Evolutionary conservation across 2,329 filamentous ascomycete genomes (phyloP).

Genomic region (Aspergillus pseudoviridinutans): DNA sequence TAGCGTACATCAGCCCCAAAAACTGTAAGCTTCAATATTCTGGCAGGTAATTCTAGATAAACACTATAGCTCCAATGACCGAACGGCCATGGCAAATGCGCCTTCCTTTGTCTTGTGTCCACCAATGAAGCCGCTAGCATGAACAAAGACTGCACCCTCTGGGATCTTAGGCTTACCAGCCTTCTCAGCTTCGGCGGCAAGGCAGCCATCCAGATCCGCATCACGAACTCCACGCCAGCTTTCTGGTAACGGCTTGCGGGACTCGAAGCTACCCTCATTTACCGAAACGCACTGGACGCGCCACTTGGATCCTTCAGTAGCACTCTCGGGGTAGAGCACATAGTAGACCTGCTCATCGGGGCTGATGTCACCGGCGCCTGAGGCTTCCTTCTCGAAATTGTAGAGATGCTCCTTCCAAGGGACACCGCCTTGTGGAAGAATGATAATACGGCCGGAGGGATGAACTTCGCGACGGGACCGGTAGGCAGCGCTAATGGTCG

Average conservation of each 20-base stretch:
- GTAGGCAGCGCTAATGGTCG: conserved; percentile 74
- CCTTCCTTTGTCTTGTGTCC: conserved; percentile 91
- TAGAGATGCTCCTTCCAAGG: conserved; percentile 98
- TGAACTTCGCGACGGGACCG: conserved; percentile 64
- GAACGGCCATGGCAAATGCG: conserved; percentile 72
- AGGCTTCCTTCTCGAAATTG: conserved; percentile 65
- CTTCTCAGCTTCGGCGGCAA: conserved; percentile 38
- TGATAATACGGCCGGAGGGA: conserved; percentile 71
- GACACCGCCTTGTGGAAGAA: conserved; percentile 70
- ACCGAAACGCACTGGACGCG: conserved; percentile 88
- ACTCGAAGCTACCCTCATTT: conserved; percentile 80
- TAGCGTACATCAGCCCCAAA: neutral
- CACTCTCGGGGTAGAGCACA: conserved; percentile 85
- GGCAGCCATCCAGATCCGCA: conserved; percentile 67
- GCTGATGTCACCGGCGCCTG: conserved; percentile 31
- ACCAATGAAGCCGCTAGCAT: conserved; percentile 93
- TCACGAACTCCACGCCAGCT: conserved; percentile 90
- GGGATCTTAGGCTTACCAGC: conserved; percentile 36
- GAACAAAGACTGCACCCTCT: conserved; percentile 77
- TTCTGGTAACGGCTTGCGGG: conserved; percentile 85
- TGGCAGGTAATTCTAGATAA: neutral
- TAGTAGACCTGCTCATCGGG: conserved; percentile 66
- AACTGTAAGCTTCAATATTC: neutral
- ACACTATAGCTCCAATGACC: conserved; percentile 30
- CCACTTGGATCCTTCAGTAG: conserved; percentile 75